Conservation (phyloP, 495 filamentous ascomycete genomes). For the Achaetomiella virescens region DNA sequence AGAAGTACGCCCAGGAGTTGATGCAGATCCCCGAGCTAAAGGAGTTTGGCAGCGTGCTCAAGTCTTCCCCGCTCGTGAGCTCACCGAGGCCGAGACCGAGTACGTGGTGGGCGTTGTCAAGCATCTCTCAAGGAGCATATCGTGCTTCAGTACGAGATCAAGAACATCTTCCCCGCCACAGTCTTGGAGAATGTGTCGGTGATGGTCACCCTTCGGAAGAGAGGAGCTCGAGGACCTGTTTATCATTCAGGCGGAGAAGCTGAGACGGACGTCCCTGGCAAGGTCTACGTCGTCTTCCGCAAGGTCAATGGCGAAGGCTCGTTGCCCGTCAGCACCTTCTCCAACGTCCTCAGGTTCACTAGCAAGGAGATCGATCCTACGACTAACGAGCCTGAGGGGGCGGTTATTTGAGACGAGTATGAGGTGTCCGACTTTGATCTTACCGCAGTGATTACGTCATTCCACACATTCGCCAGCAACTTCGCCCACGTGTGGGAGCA, state of each 20-base stretch:
- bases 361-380: conserved; percentile 95
- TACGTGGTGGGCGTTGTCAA: conserved; percentile 93
- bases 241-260: conserved; percentile 78
- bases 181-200: conserved; percentile 88
- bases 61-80: conserved; percentile 76
- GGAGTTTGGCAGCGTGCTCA: conserved; percentile 80
- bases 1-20: conserved; percentile 84
- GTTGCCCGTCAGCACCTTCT: conserved; percentile 73
- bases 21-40: conserved; percentile 83
- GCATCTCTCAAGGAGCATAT: conserved; percentile 94
- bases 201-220: conserved; percentile 74
- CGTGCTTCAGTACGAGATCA: conserved; percentile 94
- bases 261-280: conserved; percentile 78
- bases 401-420: conserved; percentile 95
- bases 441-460: conserved; percentile 84
- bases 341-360: conserved; percentile 91
- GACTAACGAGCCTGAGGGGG: conserved; percentile 87
- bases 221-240: conserved; percentile 85
- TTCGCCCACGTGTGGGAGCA: conserved; percentile 98
- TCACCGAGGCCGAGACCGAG: conserved; percentile 95
- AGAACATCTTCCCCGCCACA: conserved; percentile 90
- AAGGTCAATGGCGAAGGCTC: conserved; percentile 64
- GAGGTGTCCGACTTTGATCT: conserved; percentile 93
- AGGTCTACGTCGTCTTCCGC: conserved; percentile 92
- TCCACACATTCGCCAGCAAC: conserved; percentile 85